Evolutionary conservation across 371 early-diverging fungal genomes (phyloP), one percentile per base, ranked within the genome.

Genomic region (Umbelopsis sp.): DNA sequence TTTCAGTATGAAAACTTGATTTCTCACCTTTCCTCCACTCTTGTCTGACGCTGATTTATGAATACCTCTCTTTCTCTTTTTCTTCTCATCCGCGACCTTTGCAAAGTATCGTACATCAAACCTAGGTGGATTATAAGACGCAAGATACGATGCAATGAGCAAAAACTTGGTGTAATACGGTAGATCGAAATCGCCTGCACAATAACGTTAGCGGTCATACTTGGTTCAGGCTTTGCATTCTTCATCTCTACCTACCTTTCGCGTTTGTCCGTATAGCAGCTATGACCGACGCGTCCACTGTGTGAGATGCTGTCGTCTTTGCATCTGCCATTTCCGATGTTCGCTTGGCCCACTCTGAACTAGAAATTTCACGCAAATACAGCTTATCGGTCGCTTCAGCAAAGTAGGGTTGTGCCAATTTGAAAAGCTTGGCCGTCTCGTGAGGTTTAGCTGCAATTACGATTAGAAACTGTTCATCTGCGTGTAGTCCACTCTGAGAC

Each of bases 121-220:
- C 24, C 89, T 73, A 11, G 93, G 87, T 18, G 98, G 97, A 72
- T 98, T 97, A 76, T 96, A 97, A 0, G 95, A 94, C 5, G 97
- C 97, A 66, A 98, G 69, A 70, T 90, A 98, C 2, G 95, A 80
- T 0, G 98, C 93, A 22, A 98, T 88, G 12, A 97, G 76, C 24
- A 98, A 81, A 69, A 91, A 97, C 67, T 93, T 91, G 63, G 93
- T 88, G 68, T 87, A 92, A 71, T 88, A 89, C 0, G 93, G 93
- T n/a, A 92, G 67, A 50, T 92, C 91, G 22, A 88, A 79, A 10
- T 83, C 81, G 18, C 77, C 81, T 86, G 38, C n/a, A 44, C 3
- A n/a, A 69, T 4, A 10, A 37, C 50, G 11, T 45, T 22, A 66
- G 11, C 32, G 9, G 24, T 29, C 50, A n/a, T 41, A 44, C 44